These are phyloP conservation scores for Ogataea henricii DNA, from an alignment of 805 yeast genomes.

Conservation along the genomic window DNA sequence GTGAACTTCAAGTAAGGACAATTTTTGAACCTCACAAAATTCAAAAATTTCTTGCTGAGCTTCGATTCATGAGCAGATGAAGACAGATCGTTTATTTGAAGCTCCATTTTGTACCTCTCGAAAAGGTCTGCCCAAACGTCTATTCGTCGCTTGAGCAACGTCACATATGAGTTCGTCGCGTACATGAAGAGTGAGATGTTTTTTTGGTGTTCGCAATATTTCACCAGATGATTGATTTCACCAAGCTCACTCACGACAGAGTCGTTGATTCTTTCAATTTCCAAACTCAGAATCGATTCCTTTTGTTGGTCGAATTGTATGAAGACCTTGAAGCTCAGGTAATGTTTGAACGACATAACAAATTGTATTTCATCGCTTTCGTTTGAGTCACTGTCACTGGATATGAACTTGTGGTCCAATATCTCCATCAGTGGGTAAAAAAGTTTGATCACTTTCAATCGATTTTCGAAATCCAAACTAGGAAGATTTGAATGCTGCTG, in stretches of 20 bases:
- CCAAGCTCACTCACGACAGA: slow-evolving; percentile 17
- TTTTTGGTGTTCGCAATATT: slow-evolving; percentile 10
- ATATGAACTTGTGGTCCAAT: slow-evolving; percentile 3
- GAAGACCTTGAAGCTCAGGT: slow-evolving; percentile 18
- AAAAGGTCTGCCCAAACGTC: slow-evolving; percentile 23
- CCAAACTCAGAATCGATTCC: slow-evolving; percentile 17
- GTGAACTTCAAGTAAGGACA: slow-evolving; percentile 10
- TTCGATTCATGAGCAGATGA: slow-evolving; percentile 1
- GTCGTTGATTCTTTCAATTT: slow-evolving; percentile 9
- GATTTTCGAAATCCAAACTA: slow-evolving; percentile 27
- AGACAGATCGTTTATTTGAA: slow-evolving; percentile 19
- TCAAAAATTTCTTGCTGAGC: slow-evolving; percentile 3
- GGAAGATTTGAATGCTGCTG: slow-evolving; percentile 31
- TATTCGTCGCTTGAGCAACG: slow-evolving; percentile 21
- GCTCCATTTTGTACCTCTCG: slow-evolving; percentile 14
- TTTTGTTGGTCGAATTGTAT: slow-evolving; percentile 12
- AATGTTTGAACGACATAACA: slow-evolving; percentile 17
- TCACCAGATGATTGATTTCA: slow-evolving; percentile 19
- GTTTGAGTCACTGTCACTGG: neutral
- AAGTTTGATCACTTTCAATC: slow-evolving; percentile 23
- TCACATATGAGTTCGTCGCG: slow-evolving; percentile 27
- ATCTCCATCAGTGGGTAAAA: slow-evolving; percentile 34
- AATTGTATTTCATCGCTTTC: slow-evolving; percentile 13
- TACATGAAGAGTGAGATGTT: slow-evolving; percentile 30
- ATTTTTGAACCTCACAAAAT: slow-evolving; percentile 16